Percentiles rank a stretch among this genome's conserved stretches.
Evolutionary conservation across 2,329 filamentous ascomycete genomes (phyloP).

Genomic region (Stemphylium beticola): DNA sequence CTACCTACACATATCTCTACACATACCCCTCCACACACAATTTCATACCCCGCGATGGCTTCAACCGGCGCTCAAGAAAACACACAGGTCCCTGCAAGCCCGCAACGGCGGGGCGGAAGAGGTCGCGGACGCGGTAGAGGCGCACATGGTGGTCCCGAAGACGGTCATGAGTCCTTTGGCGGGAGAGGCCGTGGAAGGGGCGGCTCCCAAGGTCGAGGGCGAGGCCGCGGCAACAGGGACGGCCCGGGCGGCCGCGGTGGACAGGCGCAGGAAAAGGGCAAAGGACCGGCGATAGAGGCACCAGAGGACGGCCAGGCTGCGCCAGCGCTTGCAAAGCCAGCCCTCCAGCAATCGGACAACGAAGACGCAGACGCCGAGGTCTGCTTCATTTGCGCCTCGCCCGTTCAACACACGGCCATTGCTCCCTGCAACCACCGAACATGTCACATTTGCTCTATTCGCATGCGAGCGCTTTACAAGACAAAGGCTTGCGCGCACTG

Average conservation of each 20-base stretch:
- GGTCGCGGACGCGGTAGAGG: conserved; percentile 42
- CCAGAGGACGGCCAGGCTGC: conserved; percentile 13
- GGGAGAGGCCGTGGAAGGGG: conserved; percentile 46
- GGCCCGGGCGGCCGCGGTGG: conserved; percentile 37
- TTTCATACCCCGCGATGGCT: conserved; percentile 42
- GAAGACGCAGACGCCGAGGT: conserved; percentile 67
- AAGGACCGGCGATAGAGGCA: conserved; percentile 22
- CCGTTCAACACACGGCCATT: conserved; percentile 84
- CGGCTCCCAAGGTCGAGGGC: conserved; percentile 41
- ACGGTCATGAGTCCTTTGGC: conserved; percentile 25
- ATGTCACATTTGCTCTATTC: conserved; percentile 92
- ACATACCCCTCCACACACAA: conserved; percentile 3
- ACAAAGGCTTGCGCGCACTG: conserved; percentile 97
- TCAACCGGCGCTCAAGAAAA: conserved; percentile 32
- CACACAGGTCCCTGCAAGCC: conserved; percentile 32
- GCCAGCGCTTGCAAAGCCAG: conserved; percentile 6
- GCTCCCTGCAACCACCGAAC: conserved; percentile 95
- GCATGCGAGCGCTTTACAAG: conserved; percentile 93
- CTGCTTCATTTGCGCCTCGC: conserved; percentile 97
- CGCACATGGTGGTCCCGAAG: conserved; percentile 23
- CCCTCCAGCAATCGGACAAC: conserved; percentile 15
- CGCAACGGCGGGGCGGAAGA: conserved; percentile 38
- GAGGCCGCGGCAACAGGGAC: conserved; percentile 41
- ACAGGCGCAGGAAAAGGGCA: conserved; percentile 37
- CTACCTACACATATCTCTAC: not conserved